Evolutionary conservation across 2,329 filamentous ascomycete species (phyloP), one percentile per base, ranked within the genome.

Genomic region (Aspergillus glaucus): DNA sequence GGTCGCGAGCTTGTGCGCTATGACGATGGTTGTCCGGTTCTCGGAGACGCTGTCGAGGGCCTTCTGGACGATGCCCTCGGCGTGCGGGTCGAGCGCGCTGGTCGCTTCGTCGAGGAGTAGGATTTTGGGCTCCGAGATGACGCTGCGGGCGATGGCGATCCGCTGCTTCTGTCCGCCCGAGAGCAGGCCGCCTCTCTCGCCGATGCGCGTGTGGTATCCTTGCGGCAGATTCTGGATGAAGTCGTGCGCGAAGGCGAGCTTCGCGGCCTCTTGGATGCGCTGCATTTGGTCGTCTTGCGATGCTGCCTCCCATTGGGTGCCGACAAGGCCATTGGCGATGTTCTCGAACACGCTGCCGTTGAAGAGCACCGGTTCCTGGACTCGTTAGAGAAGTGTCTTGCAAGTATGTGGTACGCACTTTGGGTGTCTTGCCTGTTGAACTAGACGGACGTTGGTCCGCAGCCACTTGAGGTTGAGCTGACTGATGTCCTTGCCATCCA

Each of bases 51-150:
- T 82, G 56, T 94, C 86, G 1, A 95, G 75, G 9, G 90, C 89
- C 30, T 85, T 84, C 65, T 95, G 89, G 1, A 95, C 88, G 7
- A 90, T 81, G 45, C 85, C 86, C 68, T 95, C 90, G 0, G 87
- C 88, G 61, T 88, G 87, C 9, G 88, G 91, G 62, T 95, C 90
- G 0, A 95, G 77, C 4, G 88, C 88, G 36, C 85, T 88, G 0
- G 91, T 95, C 1, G 91, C 90, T 67, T 95, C 90, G 55, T 95
- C 90, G 3, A 95, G 81, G 1, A 95, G 79, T 1, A 95, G 77
- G 62, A 95, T 77, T 71, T 87, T 88, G 0, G 88, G 88, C 55
- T 93, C 82, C 2, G 83, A 87, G 19, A 93, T 84, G 45, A 93
- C 79, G 28, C 87, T 87, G 37, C 72, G 54, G 6, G 72, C 72